Conservation (phyloP, 1,139 yeast species). For the Hanseniaspora gamundiae region DNA sequence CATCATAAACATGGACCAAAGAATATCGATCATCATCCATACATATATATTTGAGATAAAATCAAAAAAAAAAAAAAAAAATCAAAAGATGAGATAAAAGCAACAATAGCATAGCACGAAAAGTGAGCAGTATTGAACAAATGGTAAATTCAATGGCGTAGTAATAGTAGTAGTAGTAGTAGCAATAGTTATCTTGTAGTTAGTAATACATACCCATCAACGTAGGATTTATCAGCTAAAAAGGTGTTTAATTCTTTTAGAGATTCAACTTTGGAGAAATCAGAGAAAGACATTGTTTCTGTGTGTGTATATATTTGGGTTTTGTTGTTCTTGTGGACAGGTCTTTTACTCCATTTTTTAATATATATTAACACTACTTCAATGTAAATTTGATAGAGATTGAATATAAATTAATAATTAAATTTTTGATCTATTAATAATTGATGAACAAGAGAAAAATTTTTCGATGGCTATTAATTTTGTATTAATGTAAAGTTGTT, state of each 20-base stretch:
- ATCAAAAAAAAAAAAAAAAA: neutral
- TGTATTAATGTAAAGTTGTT: no score
- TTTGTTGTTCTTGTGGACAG: constrained; percentile 2
- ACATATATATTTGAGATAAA: neutral
- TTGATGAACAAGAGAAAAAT: no score
- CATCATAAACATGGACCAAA: constrained; percentile 95
- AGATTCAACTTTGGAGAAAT: constrained; percentile 72
- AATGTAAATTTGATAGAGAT: no score
- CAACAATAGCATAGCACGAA: constrained; percentile 2
- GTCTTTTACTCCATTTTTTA: neutral
- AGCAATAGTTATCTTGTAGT: no score
- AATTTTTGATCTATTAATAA: no score
- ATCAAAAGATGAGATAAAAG: constrained; percentile 3
- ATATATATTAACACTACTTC: no score
- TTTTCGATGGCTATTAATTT: no score
- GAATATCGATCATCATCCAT: constrained; percentile 54
- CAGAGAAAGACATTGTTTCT: constrained; percentile 55
- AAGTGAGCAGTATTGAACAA: no score
- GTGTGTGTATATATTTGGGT: constrained; percentile 4
- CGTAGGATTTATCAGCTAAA: constrained; percentile 86
- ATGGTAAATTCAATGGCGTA: no score
- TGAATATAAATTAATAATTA: neutral
- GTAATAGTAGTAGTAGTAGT: no score
- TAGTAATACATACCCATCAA: constrained; percentile 78
- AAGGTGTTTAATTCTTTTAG: constrained; percentile 73